These are phyloP conservation scores for Funneliformis mosseae DNA, from an alignment of 192 early-diverging fungal species.

Conservation along the genomic window DNA sequence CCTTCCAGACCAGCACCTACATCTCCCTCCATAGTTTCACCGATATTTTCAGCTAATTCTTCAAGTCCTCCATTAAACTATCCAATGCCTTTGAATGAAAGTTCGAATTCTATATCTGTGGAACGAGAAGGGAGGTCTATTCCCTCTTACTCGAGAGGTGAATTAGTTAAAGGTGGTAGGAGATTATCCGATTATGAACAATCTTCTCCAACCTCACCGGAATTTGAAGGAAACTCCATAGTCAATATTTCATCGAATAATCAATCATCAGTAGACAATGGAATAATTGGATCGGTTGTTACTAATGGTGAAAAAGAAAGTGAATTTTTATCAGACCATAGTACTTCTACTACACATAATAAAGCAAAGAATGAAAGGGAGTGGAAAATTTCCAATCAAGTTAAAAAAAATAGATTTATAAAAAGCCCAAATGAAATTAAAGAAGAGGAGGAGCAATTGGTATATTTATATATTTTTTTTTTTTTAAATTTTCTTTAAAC, in stretches of 20 bases:
- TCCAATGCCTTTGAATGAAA: not conserved
- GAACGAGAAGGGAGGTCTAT: not conserved
- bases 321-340: not conserved
- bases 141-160: not conserved
- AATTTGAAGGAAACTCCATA: not conserved
- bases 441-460: constrained; percentile 51
- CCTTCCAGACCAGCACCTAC: constrained; percentile 29
- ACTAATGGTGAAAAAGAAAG: not conserved
- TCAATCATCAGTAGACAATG: not conserved
- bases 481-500: not conserved
- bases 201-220: not conserved
- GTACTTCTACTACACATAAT: not conserved
- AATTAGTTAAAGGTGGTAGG: not conserved
- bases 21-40: not conserved
- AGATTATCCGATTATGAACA: constrained; percentile 1
- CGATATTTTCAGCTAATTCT: constrained; percentile 15
- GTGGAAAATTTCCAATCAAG: not conserved
- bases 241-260: not conserved
- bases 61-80: constrained; percentile 22
- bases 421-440: constrained; percentile 25
- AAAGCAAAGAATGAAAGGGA: constrained; percentile 5
- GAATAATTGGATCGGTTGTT: not conserved
- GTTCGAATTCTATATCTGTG: not conserved
- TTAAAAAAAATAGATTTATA: not conserved
- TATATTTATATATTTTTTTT: constrained; percentile 21